Base-by-base conservation (phyloP, 352 stramenopile genomes). In the Phytophthora constricta region DNA sequence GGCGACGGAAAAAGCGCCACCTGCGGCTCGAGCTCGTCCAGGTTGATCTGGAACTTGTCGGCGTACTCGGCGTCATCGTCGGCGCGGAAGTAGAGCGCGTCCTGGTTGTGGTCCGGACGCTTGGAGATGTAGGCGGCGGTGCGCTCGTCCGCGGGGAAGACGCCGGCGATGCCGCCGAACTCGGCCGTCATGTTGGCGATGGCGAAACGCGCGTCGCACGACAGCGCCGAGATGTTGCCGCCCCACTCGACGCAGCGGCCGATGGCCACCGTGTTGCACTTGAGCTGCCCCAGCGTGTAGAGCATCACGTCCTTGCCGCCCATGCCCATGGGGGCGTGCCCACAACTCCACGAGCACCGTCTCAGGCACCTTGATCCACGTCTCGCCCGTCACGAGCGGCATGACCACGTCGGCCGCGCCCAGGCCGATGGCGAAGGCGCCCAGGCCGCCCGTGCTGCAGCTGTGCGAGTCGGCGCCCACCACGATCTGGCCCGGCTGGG, bases 231-330 rank as follows among this genome's bases (percentile, higher is more conserved):
- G 57, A 94, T 91, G 79, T 92, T 92, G 66, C 87, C 87, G 49
- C 83, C 83, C 79, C 84, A 96, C 60, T 94, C 85, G 3, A 96
- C 83, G 49, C 78, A 90, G 63, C 86, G 83, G 16, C 77, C 84
- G 19, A 90, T 92, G 10, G 86, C 86, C 22, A 96, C 87, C 5
- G 86, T 94, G 74, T 96, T 94, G 60, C 86, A 91, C 77, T 96
- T 96, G 62, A 96, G 79, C 50, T 92, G 74, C 33, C 87, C 86
- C 33, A 94, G 75, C 48, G 84, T 94, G 76, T 92, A 90, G 2
- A 96, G 76, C 82, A 96, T 96, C 16, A 94, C 87, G 68, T 96
- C 87, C 70, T 96, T 96, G 42, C 87, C 87, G 41, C 86, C 87
- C 71, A 94, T 90, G 53, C 86, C 87, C 45, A 79, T 79, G 2